A percentile compares a stretch with the other conserved stretches of the same genome.
Evolutionary conservation across 2,329 filamentous ascomycete species (phyloP).

Genomic region (Verticillium tricorpus): DNA sequence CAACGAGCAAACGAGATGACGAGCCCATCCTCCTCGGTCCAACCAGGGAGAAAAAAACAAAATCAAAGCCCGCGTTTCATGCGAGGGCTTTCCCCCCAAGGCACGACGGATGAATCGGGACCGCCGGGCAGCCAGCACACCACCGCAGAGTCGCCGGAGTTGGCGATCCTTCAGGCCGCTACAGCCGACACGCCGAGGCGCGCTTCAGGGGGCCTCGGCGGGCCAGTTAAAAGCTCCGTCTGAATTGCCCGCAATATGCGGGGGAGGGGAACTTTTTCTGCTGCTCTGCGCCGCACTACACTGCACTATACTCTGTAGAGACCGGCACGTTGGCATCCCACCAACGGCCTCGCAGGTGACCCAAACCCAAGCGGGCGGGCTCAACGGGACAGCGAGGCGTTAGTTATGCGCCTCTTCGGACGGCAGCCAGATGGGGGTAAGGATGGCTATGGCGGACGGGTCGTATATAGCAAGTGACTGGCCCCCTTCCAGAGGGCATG

Average conservation of each 20-base stretch:
- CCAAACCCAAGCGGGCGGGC: background rate
- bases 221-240: background rate
- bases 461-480: conserved; percentile 1
- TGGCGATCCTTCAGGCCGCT: background rate
- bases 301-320: background rate
- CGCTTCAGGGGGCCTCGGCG: background rate
- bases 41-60: background rate
- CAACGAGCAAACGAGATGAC: background rate
- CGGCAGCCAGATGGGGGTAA: background rate
- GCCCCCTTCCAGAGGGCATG: background rate
- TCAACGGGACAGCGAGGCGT: background rate
- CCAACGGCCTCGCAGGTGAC: background rate
- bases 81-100: background rate
- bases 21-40: background rate
- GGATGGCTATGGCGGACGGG: background rate
- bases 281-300: background rate
- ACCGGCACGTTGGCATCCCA: background rate
- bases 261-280: background rate
- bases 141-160: background rate
- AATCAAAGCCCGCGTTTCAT: too few species aligned
- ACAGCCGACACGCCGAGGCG: background rate
- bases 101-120: background rate
- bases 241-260: background rate
- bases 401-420: background rate
- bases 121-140: background rate